These are phyloP conservation scores for Lecanicillium sp. DNA, from an alignment of 2,329 filamentous ascomycete genomes.

Conservation along the genomic window DNA sequence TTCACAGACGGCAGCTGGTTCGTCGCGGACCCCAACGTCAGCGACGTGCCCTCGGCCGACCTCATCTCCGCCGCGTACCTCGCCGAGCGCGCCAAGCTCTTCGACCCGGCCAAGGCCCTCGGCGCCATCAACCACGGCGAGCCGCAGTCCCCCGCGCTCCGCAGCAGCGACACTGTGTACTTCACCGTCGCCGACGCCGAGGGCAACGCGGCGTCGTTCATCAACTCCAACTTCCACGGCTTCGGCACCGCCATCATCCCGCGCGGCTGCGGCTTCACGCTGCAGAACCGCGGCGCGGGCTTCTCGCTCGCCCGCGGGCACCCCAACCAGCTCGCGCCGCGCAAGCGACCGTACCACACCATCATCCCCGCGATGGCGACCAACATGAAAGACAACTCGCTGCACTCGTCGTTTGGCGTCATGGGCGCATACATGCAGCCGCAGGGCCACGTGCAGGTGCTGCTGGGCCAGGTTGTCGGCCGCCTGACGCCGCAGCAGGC, in stretches of 20 bases:
- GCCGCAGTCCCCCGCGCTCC: conserved; percentile 63
- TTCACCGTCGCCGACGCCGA: conserved; percentile 75
- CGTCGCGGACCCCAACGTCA: conserved; percentile 73
- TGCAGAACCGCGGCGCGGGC: conserved; percentile 89
- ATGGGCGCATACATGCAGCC: conserved; percentile 99
- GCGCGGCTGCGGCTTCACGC: conserved; percentile 77
- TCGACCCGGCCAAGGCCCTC: conserved; percentile 54
- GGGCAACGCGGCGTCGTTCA: conserved; percentile 92
- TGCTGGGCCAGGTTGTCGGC: conserved; percentile 84
- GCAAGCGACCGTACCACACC: conserved; percentile 92
- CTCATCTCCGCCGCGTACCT: conserved; percentile 72
- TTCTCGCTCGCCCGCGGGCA: conserved; percentile 68
- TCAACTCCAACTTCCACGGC: conserved; percentile 89
- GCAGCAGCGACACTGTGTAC: conserved; percentile 89
- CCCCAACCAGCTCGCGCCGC: conserved; percentile 72
- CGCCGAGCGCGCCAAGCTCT: conserved; percentile 57
- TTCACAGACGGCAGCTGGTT: conserved; percentile 91
- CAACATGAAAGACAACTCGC: conserved; percentile 61
- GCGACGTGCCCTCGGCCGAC: conserved; percentile 60
- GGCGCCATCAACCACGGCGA: conserved; percentile 58
- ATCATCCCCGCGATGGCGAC: conserved; percentile 94
- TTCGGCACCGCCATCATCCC: conserved; percentile 88
- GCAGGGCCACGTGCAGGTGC: conserved; percentile 88
- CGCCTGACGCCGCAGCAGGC: conserved; percentile 78
- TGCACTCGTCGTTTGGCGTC: conserved; percentile 87